Base-by-base conservation (phyloP, 2,329 filamentous ascomycete genomes). In the Colletotrichum viniferum region DNA sequence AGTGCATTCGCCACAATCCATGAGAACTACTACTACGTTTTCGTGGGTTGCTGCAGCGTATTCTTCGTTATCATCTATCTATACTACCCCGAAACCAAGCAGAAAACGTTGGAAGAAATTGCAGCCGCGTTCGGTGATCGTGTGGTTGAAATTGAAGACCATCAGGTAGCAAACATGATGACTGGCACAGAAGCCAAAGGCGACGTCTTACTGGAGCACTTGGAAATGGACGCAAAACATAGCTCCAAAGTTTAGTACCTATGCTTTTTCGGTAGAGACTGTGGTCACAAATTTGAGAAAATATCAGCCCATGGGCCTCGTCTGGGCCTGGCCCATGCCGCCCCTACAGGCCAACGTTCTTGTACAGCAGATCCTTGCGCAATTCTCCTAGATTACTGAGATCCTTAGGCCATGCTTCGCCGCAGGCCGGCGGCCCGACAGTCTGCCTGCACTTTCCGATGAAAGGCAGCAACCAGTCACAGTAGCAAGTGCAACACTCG, bases 261-360 rank as follows among this genome's bases (percentile, higher is more conserved):
- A 21, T 12, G 5, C n/a, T 1, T 1, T n/a, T 30, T 0, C 30
- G 56, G 56, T 61, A 30, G 26, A 13, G 30, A 30, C 26, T 61
- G 26, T 12, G 30, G 9, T 32, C 5, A 13, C 5, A 61, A 26
- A 2, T 10, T 34, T 26, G 56, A 18, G 30, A 13, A 32, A 61
- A 12, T 48, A 2, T 48, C n/a, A 13, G 43, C n/a, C n/a, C n/a
- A 4, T 48, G 43, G 10, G 10, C 5, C n/a, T 7, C n/a, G 5
- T 48, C n/a, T 43, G 1, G 38, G 5, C 21, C n/a, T 43, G 1
- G 38, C 9, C 18, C 4, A n/a, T 4, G 1, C 18, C 0, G 1
- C 4, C 38, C 18, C 38, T 43, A 43, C 1, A 43, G 38, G 6
- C 43, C 43, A 48, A 48, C 43, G 10, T 13, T 1, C 43, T 48